Evolutionary conservation across 768 basidiomycete species (phyloP).

Genomic region (Hygrophoropsis aurantiaca): DNA sequence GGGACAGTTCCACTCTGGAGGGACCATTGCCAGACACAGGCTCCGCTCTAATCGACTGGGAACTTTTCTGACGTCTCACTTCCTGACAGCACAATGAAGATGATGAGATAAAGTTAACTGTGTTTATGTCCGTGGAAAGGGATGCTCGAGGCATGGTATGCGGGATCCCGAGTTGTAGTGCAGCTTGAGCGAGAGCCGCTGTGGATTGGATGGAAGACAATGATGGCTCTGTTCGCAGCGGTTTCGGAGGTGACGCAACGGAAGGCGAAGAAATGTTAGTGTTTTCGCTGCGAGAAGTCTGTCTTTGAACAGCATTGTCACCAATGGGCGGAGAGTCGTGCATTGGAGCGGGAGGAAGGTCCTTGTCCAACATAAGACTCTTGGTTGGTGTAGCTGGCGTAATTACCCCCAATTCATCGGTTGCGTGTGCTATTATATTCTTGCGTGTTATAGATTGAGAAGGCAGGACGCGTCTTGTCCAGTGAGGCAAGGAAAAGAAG

Average conservation of each 20-base stretch:
- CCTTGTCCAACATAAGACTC: slow-evolving; percentile 37
- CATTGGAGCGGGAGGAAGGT: slow-evolving; percentile 49
- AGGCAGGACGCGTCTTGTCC: slow-evolving; percentile 53
- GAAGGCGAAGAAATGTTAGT: slow-evolving; percentile 17
- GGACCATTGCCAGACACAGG: slow-evolving; percentile 5
- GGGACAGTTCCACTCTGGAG: slow-evolving; percentile 22
- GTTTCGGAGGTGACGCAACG: slow-evolving; percentile 8
- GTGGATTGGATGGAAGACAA: slow-evolving; percentile 17
- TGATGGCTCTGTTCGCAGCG: slow-evolving; percentile 11
- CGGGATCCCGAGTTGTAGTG: slow-evolving; percentile 58
- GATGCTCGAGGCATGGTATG: slow-evolving; percentile 47
- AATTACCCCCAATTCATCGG: slow-evolving; percentile 24
- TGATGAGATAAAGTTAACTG: slow-evolving; percentile 41
- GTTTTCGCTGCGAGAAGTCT: slow-evolving; percentile 18
- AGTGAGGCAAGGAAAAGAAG: slow-evolving; percentile 66
- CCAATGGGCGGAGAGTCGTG: slow-evolving; percentile 15
- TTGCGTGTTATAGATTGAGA: slow-evolving; percentile 28
- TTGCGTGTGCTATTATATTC: slow-evolving; percentile 22
- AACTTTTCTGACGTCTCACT: slow-evolving; percentile 51
- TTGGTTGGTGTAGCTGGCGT: slow-evolving; percentile 12
- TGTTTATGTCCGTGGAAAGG: slow-evolving; percentile 47
- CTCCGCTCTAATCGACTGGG: slow-evolving; percentile 27
- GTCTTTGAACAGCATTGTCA: background rate
- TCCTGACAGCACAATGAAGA: slow-evolving; percentile 15
- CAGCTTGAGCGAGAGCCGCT: slow-evolving; percentile 52